Conservation (phyloP, 805 yeast genomes). For the Starmerella kuoi region DNA sequence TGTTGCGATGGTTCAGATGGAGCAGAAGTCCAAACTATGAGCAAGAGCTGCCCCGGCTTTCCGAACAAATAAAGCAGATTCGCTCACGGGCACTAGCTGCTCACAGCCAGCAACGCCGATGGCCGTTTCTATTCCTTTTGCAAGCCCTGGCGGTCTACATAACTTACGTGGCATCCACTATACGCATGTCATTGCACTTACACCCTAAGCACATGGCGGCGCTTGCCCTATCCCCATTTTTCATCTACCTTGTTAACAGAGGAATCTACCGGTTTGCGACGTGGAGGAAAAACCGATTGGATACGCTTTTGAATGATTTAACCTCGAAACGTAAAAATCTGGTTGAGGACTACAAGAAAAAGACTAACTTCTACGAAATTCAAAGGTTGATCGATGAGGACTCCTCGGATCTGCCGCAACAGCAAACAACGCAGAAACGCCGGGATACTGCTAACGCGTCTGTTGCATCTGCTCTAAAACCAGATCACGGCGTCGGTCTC, state of each 20-base stretch:
- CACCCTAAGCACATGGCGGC: conserved; percentile 1
- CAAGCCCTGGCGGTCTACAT: conserved; percentile 26
- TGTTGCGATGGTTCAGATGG: conserved; percentile 9
- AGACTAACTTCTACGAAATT: conserved; percentile 65
- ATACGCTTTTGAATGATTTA: conserved; percentile 28
- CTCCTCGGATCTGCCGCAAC: conserved; percentile 30
- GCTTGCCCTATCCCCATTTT: conserved; percentile 1
- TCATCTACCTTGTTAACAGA: conserved; percentile 1
- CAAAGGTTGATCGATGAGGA: conserved; percentile 61
- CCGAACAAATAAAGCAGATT: conserved; percentile 21
- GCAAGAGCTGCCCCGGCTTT: conserved; percentile 27
- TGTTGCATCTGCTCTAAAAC: background rate
- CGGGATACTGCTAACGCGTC: background rate
- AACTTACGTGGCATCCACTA: conserved; percentile 15
- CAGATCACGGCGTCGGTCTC: background rate
- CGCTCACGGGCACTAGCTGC: conserved; percentile 9
- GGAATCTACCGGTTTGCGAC: conserved; percentile 15
- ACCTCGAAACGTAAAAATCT: conserved; percentile 39
- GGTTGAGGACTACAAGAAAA: conserved; percentile 54
- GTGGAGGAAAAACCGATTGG: conserved; percentile 22
- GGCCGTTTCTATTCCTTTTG: conserved; percentile 26
- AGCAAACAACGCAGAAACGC: background rate
- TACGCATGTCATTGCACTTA: background rate
- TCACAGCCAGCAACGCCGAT: conserved; percentile 24
- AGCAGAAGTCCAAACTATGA: conserved; percentile 25